Evolutionary conservation across 2,329 filamentous ascomycete species (phyloP).

Genomic region (Verticillium klebahnii): DNA sequence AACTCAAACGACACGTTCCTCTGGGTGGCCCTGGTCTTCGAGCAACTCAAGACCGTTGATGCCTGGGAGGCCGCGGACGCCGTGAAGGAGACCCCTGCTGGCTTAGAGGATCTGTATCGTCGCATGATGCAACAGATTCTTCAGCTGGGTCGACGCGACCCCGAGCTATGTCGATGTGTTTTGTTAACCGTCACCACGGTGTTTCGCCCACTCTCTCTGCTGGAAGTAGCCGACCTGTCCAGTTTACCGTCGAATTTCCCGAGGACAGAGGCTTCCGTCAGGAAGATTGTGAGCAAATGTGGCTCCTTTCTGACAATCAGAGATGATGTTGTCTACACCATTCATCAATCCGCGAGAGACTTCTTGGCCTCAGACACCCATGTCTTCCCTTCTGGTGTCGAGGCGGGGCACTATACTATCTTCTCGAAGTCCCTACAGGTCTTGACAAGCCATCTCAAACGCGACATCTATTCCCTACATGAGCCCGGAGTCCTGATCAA

Average conservation of each 20-base stretch:
- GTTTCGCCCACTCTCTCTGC: too few species aligned
- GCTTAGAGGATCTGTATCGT: slow-evolving; percentile 1
- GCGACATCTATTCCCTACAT: neutral
- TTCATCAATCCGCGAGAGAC: neutral
- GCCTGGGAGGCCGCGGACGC: neutral
- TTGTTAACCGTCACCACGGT: too few species aligned
- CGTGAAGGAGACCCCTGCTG: neutral
- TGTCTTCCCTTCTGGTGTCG: neutral
- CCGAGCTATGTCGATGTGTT: too few species aligned
- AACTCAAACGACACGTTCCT: slow-evolving; percentile 34
- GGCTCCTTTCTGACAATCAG: neutral
- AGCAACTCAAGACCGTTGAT: slow-evolving; percentile 7
- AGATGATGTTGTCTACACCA: neutral
- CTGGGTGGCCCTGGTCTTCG: slow-evolving; percentile 25
- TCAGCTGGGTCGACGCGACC: too few species aligned
- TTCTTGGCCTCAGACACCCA: neutral
- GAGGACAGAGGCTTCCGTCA: neutral
- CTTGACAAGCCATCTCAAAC: neutral
- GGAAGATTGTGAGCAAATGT: neutral
- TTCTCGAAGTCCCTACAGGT: neutral
- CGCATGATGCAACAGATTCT: neutral
- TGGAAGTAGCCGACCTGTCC: too few species aligned
- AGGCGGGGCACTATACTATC: neutral
- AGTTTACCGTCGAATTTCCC: neutral
- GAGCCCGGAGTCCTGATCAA: too few species aligned